phyloP scores from a whole-genome alignment of 2,329 filamentous ascomycete genomes.

The Pyricularia grisea region DNA sequence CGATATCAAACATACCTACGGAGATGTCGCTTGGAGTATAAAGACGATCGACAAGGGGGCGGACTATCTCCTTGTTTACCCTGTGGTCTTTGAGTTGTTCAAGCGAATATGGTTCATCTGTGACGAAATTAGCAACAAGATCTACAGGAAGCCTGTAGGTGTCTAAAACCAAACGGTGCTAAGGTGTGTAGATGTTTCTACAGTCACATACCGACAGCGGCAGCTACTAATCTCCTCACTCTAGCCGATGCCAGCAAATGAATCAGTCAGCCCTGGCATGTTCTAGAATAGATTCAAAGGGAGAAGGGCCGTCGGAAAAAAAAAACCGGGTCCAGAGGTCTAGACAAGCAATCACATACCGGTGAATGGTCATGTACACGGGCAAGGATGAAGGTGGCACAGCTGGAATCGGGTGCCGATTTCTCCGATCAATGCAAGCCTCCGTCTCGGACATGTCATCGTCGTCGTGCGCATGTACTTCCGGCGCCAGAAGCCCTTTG shows the following conservation, averaged over 20 bases:
- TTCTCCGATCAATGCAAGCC: constrained; percentile 2
- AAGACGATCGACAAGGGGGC: constrained; percentile 58
- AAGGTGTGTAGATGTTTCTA: no score
- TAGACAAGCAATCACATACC: not conserved
- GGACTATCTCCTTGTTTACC: constrained; percentile 57
- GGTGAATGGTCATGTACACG: constrained; percentile 4
- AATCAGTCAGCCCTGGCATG: not conserved
- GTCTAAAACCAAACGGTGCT: not conserved
- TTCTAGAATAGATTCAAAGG: not conserved
- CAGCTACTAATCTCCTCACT: constrained; percentile 1
- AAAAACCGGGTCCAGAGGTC: not conserved
- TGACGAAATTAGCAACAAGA: not conserved
- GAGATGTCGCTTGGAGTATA: constrained; percentile 58
- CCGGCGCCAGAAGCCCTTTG: not conserved
- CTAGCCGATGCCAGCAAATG: not conserved
- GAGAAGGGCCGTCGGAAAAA: not conserved
- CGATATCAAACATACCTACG: constrained; percentile 30
- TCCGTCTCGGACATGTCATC: constrained; percentile 2
- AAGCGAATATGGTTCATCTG: constrained; percentile 34
- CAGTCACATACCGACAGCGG: constrained; percentile 1
- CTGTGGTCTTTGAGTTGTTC: constrained; percentile 59
- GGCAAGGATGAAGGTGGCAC: not conserved
- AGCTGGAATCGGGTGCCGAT: not conserved
- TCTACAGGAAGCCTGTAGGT: not conserved
- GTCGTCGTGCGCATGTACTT: not conserved